Conservation (phyloP, 768 basidiomycete genomes). For the Russula foetens region DNA sequence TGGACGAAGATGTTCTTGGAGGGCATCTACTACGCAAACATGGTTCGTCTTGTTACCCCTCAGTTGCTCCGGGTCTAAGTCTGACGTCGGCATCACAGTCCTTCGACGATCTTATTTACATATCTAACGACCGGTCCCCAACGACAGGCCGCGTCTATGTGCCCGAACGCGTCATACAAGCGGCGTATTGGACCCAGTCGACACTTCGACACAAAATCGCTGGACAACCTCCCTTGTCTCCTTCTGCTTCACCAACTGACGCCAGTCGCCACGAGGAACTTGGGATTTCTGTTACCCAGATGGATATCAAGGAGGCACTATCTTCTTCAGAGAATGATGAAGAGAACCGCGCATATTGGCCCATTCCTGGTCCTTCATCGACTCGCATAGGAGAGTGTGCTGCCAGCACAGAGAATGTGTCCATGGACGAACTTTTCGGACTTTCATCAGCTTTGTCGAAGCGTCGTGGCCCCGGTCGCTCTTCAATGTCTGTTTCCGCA, state of each 20-base stretch:
- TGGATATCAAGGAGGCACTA: constrained; percentile 38
- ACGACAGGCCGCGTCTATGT: constrained; percentile 63
- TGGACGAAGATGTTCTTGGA: constrained; percentile 63
- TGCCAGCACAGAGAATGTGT: constrained; percentile 40
- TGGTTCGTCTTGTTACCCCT: constrained; percentile 43
- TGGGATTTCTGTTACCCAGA: constrained; percentile 47
- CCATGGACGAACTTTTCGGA: constrained; percentile 68
- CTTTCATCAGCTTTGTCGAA: constrained; percentile 21
- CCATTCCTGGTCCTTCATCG: constrained; percentile 62
- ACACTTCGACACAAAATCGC: constrained; percentile 55
- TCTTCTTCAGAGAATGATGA: constrained; percentile 20
- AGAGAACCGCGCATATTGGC: constrained; percentile 43
- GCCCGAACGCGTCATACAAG: constrained; percentile 56
- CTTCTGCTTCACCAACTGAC: constrained; percentile 31
- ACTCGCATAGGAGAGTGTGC: constrained; percentile 66
- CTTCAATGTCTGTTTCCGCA: constrained; percentile 37
- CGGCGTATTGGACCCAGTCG: constrained; percentile 74
- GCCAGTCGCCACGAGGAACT: constrained; percentile 48
- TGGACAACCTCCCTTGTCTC: constrained; percentile 25
- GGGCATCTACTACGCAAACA: constrained; percentile 80
- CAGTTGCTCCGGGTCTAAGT: not conserved
- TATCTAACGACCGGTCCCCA: constrained; percentile 70
- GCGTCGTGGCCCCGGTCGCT: constrained; percentile 23
- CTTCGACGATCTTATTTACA: constrained; percentile 68
- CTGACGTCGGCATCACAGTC: constrained; percentile 35